phyloP scores from a whole-genome alignment of 352 stramenopile genomes.

The Nothophytophthora sp. region DNA sequence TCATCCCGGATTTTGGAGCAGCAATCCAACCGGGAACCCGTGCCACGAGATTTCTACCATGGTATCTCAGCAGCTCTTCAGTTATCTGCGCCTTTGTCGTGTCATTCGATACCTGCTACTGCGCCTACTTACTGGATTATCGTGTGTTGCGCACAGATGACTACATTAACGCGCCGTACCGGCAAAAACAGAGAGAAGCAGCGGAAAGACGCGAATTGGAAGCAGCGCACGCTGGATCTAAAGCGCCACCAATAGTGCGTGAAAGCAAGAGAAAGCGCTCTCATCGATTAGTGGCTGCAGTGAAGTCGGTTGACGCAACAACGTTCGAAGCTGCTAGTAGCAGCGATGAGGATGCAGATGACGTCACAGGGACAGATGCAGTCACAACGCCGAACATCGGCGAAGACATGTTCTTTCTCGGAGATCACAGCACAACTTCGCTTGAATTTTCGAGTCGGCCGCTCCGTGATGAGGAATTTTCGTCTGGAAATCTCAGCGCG shows the following conservation, averaged over 20 bases:
- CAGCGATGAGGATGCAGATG: constrained; percentile 6
- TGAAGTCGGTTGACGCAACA: neutral
- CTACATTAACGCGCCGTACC: constrained; percentile 46
- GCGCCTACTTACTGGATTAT: neutral
- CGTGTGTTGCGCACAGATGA: constrained; percentile 37
- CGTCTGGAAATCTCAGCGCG: neutral
- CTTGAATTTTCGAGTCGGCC: constrained; percentile 9
- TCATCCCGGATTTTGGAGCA: constrained; percentile 45
- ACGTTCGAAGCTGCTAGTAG: neutral
- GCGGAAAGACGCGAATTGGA: constrained; percentile 6
- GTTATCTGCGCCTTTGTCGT: neutral
- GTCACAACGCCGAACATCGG: constrained; percentile 3
- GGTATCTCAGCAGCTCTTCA: constrained; percentile 20
- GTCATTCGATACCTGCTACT: neutral
- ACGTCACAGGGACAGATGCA: neutral
- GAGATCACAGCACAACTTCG: neutral
- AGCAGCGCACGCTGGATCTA: constrained; percentile 1
- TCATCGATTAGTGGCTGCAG: neutral
- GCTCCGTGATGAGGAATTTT: constrained; percentile 1
- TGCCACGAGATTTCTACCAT: constrained; percentile 66
- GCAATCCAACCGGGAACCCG: constrained; percentile 35
- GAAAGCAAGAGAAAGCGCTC: constrained; percentile 12
- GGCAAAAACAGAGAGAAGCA: constrained; percentile 22
- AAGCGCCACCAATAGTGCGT: neutral
- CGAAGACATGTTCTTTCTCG: constrained; percentile 23